Evolutionary conservation across 73 alveolate genomes (phyloP).

Genomic region (Symbiodinium natans): DNA sequence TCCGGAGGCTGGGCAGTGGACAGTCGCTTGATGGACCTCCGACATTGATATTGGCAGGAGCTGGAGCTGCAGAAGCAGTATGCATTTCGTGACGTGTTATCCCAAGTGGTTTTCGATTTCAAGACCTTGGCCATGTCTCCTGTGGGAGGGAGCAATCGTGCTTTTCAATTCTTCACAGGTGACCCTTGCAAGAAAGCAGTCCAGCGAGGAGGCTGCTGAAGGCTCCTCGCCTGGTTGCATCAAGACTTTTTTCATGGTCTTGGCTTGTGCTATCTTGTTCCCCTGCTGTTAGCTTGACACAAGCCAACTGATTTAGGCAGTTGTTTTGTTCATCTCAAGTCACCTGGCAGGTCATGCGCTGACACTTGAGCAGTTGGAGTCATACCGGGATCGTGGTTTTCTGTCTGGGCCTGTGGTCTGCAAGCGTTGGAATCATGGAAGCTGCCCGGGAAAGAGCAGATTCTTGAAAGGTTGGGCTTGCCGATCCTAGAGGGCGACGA

Average conservation of each 20-base stretch:
- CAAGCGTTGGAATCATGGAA: background rate
- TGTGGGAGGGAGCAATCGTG: too few relatives aligned
- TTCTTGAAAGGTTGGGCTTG: constrained; percentile 18
- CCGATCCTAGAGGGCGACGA: constrained; percentile 54
- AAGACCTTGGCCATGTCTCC: too few relatives aligned
- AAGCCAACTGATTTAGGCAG: too few relatives aligned
- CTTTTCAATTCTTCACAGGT: background rate
- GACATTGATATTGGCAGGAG: constrained; percentile 42
- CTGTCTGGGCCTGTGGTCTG: background rate
- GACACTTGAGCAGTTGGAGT: constrained; percentile 32
- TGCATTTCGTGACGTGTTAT: constrained; percentile 24
- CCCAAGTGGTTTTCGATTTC: background rate
- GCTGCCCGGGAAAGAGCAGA: background rate
- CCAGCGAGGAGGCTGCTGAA: background rate
- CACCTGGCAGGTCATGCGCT: constrained; percentile 10
- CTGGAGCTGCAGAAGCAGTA: constrained; percentile 74
- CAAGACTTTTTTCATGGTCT: too few relatives aligned
- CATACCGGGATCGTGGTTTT: constrained; percentile 68
- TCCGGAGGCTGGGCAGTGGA: background rate
- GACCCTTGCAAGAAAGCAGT: background rate
- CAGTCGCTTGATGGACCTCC: too few relatives aligned
- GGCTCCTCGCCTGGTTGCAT: too few relatives aligned
- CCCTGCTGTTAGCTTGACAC: too few relatives aligned
- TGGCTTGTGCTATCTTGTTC: too few relatives aligned
- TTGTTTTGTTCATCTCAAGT: too few relatives aligned